Base-by-base conservation (phyloP, 805 yeast genomes). In the Ogataea trehaloabstinens region DNA sequence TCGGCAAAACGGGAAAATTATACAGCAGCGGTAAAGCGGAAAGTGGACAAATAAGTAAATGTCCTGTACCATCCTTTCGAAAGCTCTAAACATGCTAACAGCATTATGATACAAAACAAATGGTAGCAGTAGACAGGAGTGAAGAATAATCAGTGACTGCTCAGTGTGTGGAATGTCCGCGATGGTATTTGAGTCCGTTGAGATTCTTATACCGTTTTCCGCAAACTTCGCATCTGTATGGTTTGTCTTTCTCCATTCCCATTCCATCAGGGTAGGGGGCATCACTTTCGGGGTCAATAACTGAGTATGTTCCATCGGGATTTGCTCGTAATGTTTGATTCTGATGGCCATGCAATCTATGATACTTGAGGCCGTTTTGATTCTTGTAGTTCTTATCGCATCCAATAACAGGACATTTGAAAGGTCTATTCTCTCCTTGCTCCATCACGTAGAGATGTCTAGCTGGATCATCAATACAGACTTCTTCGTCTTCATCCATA, bases 371-470 rank as follows among this genome's bases (percentile, higher is more conserved):
- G 13, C 99, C 99, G 59, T 93, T 93, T 67, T 93, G 99, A 64
- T 93, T 93, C 68, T 93, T 93, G 64, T 93, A 93, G 20, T 91
- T 90, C 70, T 93, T 93, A 53, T 90, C 97, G 65, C 99, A 93
- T 6, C 99, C 99, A 56, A 89, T 85, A 31, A 93, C 99, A 0
- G 98, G 99, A 68, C 99, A 93, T 61, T 85, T 89, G 69, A 83
- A 93, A 21, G 99, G 99, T 63, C 93, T 82, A 60, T 88, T 85
- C 52, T 90, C 96, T 42, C 86, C 90, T 46, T 80, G 82, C 64
- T 90, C 97, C 70, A 86, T 82, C 24, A 90, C 96, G 58, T 93
- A 91, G 42, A 91, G 67, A 58, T 90, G 93, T 48, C 98, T 76
- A 1, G 97, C 96, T 0, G 98, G 99, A 62, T 93, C 97, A 64